Evolutionary conservation across 495 filamentous ascomycete genomes (phyloP), one percentile per base, ranked within the genome.

Genomic region (Penicillium herquei): DNA sequence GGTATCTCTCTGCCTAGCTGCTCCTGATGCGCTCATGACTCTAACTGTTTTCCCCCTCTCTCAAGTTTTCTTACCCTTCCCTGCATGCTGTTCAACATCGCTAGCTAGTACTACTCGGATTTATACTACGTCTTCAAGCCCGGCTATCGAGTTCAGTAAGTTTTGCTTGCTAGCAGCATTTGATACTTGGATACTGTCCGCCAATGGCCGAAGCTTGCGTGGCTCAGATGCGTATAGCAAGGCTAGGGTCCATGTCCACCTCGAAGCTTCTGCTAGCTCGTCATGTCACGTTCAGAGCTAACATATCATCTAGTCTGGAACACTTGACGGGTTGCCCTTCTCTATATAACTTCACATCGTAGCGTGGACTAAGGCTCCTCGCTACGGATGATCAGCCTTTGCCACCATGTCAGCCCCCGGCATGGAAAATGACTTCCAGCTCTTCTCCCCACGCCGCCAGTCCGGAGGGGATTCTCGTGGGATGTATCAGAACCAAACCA

Each of bases 341-440:
- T 10, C n/a, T n/a, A 32, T 47, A 53, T 35, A 34, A 55, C 42
- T 49, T 50, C 21, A 54, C 34, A 16, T 37, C 10, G 33, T 3
- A 39, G 35, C 16, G 30, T 16, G 21, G 35, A 53, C 39, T 39
- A 33, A 67, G 64, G 51, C 56, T 65, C 58, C 53, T 52, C 44
- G 37, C 58, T 37, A 45, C 49, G 54, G 58, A 56, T 60, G 54
- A 46, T 37, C 44, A 34, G 48, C 21, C 21, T 26, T 26, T 26
- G 21, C 45, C 59, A 63, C 42, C 11, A 68, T 70, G 66, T 65
- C 62, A 33, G 58, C 49, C 32, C 54, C 58, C 49, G 56, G 44
- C 45, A 74, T 76, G 69, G 71, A 71, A 43, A 66, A 49, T 43
- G 73, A 76, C 45, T 76, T 76, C 50, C 70, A 74, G 56, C 67